A percentile compares a stretch with the other conserved stretches of the same genome.
Evolutionary conservation across 768 basidiomycete genomes (phyloP).

Genomic region (Basidioascus undulatus): DNA sequence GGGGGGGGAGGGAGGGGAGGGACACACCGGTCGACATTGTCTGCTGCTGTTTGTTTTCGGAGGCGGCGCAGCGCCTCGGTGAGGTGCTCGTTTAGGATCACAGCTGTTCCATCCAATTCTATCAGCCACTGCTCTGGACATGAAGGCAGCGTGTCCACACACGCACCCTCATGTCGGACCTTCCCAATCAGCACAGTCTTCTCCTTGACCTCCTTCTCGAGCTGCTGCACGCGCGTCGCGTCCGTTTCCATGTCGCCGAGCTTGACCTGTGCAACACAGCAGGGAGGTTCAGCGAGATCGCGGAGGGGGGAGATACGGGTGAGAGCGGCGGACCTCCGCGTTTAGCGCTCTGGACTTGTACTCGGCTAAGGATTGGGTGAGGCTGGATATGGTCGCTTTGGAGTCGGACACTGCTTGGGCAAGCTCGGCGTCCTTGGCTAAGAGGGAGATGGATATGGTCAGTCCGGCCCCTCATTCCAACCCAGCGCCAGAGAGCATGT

Average conservation of each 20-base stretch:
- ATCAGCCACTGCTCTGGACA: background rate
- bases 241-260: slow-evolving; percentile 48
- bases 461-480: slow-evolving; percentile 2
- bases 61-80: slow-evolving; percentile 93
- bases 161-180: slow-evolving; percentile 70
- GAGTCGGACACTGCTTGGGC: slow-evolving; percentile 59
- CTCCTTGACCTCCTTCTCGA: slow-evolving; percentile 83
- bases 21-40: slow-evolving; percentile 50
- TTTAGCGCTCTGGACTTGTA: slow-evolving; percentile 28
- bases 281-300: too few relatives aligned
- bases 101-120: slow-evolving; percentile 27
- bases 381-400: too few relatives aligned
- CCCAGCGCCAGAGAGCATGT: background rate
- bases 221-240: slow-evolving; percentile 36
- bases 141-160: background rate
- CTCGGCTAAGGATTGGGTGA: slow-evolving; percentile 60
- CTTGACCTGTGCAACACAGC: slow-evolving; percentile 39
- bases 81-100: slow-evolving; percentile 90
- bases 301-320: too few relatives aligned
- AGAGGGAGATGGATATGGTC: background rate
- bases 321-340: background rate
- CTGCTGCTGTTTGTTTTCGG: slow-evolving; percentile 53
- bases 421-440: slow-evolving; percentile 82
- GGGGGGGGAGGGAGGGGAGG: background rate
- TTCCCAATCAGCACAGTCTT: slow-evolving; percentile 89